Base-by-base conservation (phyloP, 2,329 filamentous ascomycete species). In the Fusarium sp. region DNA sequence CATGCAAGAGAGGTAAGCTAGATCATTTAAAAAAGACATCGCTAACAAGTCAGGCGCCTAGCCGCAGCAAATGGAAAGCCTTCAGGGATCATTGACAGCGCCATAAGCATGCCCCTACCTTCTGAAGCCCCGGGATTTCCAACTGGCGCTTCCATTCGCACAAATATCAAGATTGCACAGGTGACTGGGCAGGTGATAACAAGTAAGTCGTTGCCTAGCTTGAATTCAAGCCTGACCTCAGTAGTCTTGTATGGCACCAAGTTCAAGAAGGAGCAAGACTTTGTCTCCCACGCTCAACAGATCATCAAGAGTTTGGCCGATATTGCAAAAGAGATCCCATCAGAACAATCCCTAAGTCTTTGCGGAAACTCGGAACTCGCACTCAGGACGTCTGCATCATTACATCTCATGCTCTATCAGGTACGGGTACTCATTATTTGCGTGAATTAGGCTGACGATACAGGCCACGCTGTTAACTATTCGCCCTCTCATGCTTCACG, bases 391-490 rank as follows among this genome's bases (percentile, higher is more conserved):
- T 58, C 54, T 5, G 54, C 31, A 16, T 58, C 54, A 0, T 36
- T 58, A 2, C 54, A 58, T 38, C 54, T 58, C 33, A 58, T 58
- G 54, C 54, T 58, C 16, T 58, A 58, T 9, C 54, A 57, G 33
- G 40, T 42, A 22, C 2, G 3, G 5, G 22, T 14, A 14, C n/a
- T 4, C 6, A 3, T 4, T 2, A 8, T 42, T 2, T 2, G 6
- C 0, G n/a, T 25, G 40, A 9, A 45, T 25, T 16, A 25, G 1
- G 6, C 40, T 45, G 20, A 45, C 7, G 0, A 16, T 16, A 22
- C 1, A 45, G 40, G 54, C 54, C 2, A 58, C 54, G 2, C 9
- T 58, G 20, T n/a, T 58, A 6, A 58, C 54, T 6, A 58, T 58
- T 25, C 31, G 54, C 14, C 54, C 54, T 36, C 54, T 58, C 2